Base-by-base conservation (phyloP, 2,329 filamentous ascomycete species). In the Apiospora saccharicola region DNA sequence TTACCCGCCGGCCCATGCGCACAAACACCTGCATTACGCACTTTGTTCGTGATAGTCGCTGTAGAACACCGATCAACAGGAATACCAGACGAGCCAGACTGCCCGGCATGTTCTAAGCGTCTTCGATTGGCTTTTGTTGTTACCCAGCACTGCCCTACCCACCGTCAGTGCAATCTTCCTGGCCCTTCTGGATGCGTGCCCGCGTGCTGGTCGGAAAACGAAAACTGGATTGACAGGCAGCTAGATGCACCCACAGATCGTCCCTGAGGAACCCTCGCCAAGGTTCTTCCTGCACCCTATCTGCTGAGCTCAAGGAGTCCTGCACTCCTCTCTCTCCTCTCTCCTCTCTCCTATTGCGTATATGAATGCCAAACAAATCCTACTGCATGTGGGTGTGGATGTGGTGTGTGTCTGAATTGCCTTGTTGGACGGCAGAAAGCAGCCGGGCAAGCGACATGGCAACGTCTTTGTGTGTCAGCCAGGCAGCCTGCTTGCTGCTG, bases 201-300 rank as follows among this genome's bases (percentile, higher is more conserved):
- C 6, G 7, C 51, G 26, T 16, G 51, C 46, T n/a, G 51, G 22
- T 14, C 19, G 30, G 19, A 37, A 37, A 37, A 61, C 30, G 19
- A 61, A 37, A 61, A 61, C 30, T 37, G 57, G 57, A 64, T 64
- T 41, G 34, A 41, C 57, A 64, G 53, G 51, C 26, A 30, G 49
- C 10, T 7, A 61, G 57, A 64, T 64, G 57, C 57, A 64, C 19
- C 57, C 57, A 64, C 57, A n/a, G 57, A 64, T 64, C 57, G 57
- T 64, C 22, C 57, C 57, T 16, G 19, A 64, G n/a, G 34, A 41
- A 24, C 19, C 57, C 19, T 13, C 4, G 3, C 57, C 57, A 64
- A 64, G 57, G 57, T 64, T 64, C 26, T 61, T 13, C 57, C 57
- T 64, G 41, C 57, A 64, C 57, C 57, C 34, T 64, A 64, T 61